Evolutionary conservation across 352 stramenopile species (phyloP), one percentile per base, ranked within the genome.

Genomic region (Pythium graminicola): DNA sequence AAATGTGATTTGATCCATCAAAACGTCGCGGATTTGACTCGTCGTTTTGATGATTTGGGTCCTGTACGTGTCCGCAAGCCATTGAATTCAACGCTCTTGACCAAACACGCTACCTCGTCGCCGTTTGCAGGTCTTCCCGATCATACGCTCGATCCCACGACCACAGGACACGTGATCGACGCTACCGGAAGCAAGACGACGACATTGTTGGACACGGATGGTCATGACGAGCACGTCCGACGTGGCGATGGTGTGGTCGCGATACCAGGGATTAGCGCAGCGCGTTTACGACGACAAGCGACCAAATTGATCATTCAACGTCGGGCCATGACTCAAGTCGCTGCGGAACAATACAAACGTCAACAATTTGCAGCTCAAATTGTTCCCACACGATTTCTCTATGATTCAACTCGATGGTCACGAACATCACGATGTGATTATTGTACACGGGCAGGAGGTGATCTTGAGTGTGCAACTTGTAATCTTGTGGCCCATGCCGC

Each of bases 401-500:
- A 68, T 47, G 75, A 81, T 31, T 47, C 50, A 4, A 69, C 64
- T 16, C 62, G 72, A 9, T 81, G 59, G 61, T 47, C 32, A 19
- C 66, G 62, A 1, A 56, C 68, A 1, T 50, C 69, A 29, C 70
- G 78, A 8, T 89, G 78, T 29, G 75, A 86, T 28, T 89, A 86
- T 52, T 89, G 78, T 47, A 65, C 69, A 23, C 69, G 69, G 4
- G 68, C 67, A 17, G 78, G 75, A 20, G 78, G 78, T 11, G 78
- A 89, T 33, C 61, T 89, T 1, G 73, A 76, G 45, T 89, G 78
- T 29, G 73, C 72, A 14, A 74, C 73, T 2, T 89, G 78, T 54
- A 68, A 89, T 31, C 69, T 89, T 1, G 57, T 89, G 10, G 78
- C 78, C 2, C 78, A 89, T 50, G 70, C 75, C 1, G 47, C 45